Conservation (phyloP, 768 basidiomycete species). For the Baorangia bicolor region DNA sequence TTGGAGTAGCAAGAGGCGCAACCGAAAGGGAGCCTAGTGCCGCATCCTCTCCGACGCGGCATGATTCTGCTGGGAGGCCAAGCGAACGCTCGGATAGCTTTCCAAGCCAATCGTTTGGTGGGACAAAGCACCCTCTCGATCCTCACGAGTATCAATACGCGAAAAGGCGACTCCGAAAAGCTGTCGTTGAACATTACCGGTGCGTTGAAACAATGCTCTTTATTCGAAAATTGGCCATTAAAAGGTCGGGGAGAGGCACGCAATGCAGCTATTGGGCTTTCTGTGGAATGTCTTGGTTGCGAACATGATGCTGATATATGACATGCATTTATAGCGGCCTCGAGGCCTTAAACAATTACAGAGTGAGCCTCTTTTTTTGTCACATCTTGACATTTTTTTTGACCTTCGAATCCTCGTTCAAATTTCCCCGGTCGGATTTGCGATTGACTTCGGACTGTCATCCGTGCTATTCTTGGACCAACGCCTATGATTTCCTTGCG, state of each 20-base stretch:
- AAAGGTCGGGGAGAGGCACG: neutral
- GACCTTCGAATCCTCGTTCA: neutral
- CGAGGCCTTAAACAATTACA: conserved; percentile 86
- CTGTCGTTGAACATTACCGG: conserved; percentile 83
- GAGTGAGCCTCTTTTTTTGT: conserved; percentile 45
- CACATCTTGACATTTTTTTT: neutral
- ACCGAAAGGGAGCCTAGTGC: neutral
- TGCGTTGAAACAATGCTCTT: conserved; percentile 25
- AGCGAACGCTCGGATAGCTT: neutral
- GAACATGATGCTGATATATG: conserved; percentile 9
- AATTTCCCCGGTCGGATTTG: neutral
- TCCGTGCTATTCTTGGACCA: neutral
- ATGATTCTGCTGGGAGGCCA: neutral
- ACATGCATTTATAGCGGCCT: conserved; percentile 50
- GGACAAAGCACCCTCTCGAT: conserved; percentile 35
- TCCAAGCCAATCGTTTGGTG: neutral
- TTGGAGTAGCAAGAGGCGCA: neutral
- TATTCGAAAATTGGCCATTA: neutral
- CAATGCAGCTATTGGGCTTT: neutral
- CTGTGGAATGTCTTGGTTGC: neutral
- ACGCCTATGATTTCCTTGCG: neutral
- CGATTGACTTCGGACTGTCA: neutral
- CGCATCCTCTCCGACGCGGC: neutral
- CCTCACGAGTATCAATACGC: conserved; percentile 83
- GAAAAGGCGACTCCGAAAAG: conserved; percentile 82